Conservation (phyloP, 176 grass and related monocot genomes). For the Carex littledalei region DNA sequence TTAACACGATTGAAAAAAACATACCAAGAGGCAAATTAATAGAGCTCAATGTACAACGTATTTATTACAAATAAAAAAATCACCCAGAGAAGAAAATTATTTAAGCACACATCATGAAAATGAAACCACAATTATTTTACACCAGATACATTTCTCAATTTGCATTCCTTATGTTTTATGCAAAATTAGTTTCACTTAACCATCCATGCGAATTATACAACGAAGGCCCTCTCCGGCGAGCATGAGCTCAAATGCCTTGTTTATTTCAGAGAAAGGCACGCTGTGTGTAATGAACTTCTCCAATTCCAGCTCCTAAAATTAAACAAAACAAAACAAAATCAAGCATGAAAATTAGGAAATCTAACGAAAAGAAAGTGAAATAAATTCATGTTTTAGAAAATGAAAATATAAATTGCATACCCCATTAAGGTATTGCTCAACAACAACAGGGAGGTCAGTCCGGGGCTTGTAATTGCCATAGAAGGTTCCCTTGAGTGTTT, state of each 20-base stretch:
- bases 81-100: neutral
- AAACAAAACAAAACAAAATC: no score
- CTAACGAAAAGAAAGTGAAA: no score
- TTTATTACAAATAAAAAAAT: neutral
- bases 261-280: slow-evolving; percentile 60
- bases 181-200: neutral
- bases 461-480: slow-evolving; percentile 86
- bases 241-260: slow-evolving; percentile 77
- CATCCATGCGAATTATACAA: slow-evolving; percentile 82
- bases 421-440: slow-evolving; percentile 75
- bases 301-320: slow-evolving; percentile 52
- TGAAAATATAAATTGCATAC: neutral
- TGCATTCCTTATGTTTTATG: neutral
- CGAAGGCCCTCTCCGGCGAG: slow-evolving; percentile 56
- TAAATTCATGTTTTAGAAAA: no score
- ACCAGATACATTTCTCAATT: neutral
- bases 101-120: neutral
- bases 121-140: neutral
- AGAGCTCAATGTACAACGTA: neutral
- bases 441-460: slow-evolving; percentile 65
- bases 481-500: slow-evolving; percentile 92
- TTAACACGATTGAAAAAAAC: neutral
- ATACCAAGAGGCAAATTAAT: neutral
- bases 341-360: no score
- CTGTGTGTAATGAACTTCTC: slow-evolving; percentile 88